A percentile compares a stretch with the other conserved stretches of the same genome.
phyloP scores from a whole-genome alignment of 2,329 filamentous ascomycete species.

The Neocatenulostroma microsporum region DNA sequence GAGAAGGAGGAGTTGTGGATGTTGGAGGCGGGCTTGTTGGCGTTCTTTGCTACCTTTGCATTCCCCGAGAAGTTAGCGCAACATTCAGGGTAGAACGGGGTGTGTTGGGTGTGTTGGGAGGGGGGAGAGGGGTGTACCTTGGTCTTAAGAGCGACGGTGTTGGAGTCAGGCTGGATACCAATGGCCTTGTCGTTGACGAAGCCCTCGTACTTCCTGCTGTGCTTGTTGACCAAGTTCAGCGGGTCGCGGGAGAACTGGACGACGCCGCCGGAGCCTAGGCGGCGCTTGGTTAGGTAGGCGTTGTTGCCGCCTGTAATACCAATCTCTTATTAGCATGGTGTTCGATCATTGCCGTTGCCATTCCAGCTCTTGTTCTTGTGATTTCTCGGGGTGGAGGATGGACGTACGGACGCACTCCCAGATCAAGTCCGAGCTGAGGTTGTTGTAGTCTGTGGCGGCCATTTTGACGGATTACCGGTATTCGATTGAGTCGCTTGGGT shows the following conservation, averaged over 20 bases:
- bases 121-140: constrained; percentile 50
- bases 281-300: constrained; percentile 87
- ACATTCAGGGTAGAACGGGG: too few species aligned
- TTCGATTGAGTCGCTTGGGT: neutral
- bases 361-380: constrained; percentile 1
- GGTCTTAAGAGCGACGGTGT: constrained; percentile 69
- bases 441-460: constrained; percentile 47
- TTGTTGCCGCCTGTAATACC: constrained; percentile 67
- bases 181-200: constrained; percentile 93
- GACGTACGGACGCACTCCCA: constrained; percentile 93
- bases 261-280: constrained; percentile 64
- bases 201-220: constrained; percentile 89
- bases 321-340: constrained; percentile 5
- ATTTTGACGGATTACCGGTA: constrained; percentile 48
- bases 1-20: constrained; percentile 60
- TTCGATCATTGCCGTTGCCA: neutral
- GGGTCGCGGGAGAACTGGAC: constrained; percentile 90
- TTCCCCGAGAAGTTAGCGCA: too few species aligned
- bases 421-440: constrained; percentile 83
- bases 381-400: constrained; percentile 5
- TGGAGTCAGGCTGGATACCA: constrained; percentile 70
- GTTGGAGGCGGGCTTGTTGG: constrained; percentile 64
- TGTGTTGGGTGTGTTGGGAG: too few species aligned
- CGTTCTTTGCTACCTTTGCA: too few species aligned
- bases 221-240: constrained; percentile 85